Evolutionary conservation across 1,284 basidiomycete genomes (phyloP), one percentile per base, ranked within the genome.

Genomic region (Ustilago xerochloae): DNA sequence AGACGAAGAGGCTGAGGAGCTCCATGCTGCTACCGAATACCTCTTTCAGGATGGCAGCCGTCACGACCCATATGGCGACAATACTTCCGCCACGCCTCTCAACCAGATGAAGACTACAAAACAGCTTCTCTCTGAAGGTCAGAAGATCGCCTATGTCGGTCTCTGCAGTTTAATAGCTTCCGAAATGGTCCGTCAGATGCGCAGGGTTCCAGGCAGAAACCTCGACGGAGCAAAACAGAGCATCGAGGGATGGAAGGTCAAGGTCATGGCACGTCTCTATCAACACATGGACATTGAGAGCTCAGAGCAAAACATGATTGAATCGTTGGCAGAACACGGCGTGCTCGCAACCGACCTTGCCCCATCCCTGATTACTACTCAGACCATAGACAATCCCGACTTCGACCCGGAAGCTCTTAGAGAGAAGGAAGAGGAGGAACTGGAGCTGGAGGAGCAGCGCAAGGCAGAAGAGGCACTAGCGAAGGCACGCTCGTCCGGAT

Each of bases 71-170:
- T 61, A 74, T 45, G 71, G 60, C 26, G 77, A 78, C 20, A 68
- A 59, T 26, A 57, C 71, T 10, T 33, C 66, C 16, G 81, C 81
- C 4, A 82, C 82, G 6, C 82, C 82, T 0, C 77, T 82, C 50
- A 79, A 76, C 58, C 82, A 84, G 71, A 75, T 84, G 63, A 79
- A 79, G 45, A 81, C 82, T 29, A 84, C 82, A 26, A 84, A 84
- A 53, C 72, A 79, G 54, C 73, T 84, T 0, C 70, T 84, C 4
- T 75, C 73, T 46, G 82, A 84, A 54, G 68, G 75, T 26, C 82
- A 83, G 33, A 82, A 82, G 72, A 81, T 84, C 28, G 82, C 82
- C 8, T 84, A 84, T 45, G 82, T 83, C 2, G 82, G 82, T 18
- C 66, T 84, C 7, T 81, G 80, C 72, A 79, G 80, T 46, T 73